A percentile compares a stretch with the other conserved stretches of the same genome.
These are phyloP conservation scores for Arthrobotrys musiformis DNA, from an alignment of 2,329 filamentous ascomycete genomes.

Conservation along the genomic window DNA sequence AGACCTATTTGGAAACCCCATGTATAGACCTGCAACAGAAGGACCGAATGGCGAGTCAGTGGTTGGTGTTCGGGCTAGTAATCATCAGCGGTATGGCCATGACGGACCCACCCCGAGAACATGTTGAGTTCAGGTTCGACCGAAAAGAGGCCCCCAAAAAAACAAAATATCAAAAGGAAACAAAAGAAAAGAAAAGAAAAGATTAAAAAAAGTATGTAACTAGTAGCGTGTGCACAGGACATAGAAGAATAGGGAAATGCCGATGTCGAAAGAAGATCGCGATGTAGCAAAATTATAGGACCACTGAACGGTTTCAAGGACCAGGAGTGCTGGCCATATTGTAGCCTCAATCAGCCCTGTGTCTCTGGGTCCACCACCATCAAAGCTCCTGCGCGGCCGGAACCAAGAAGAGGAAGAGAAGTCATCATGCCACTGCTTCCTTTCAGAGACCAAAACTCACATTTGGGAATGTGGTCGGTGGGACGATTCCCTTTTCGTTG, in stretches of 20 bases:
- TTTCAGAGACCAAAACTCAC: constrained; percentile 22
- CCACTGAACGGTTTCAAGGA: constrained; percentile 51
- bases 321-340: constrained; percentile 32
- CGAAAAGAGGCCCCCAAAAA: constrained; percentile 1
- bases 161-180: constrained; percentile 2
- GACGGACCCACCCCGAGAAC: constrained; percentile 22
- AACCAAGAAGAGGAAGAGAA: constrained; percentile 30
- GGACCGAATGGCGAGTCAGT: constrained; percentile 47
- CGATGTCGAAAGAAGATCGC: constrained; percentile 55
- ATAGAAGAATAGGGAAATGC: constrained; percentile 34
- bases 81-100: constrained; percentile 22
- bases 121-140: constrained; percentile 10
- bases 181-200: neutral
- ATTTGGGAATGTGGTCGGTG: constrained; percentile 41
- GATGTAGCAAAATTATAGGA: constrained; percentile 56
- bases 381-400: constrained; percentile 39
- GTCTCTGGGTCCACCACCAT: constrained; percentile 41
- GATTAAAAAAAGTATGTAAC: neutral
- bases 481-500: constrained; percentile 39
- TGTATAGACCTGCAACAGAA: constrained; percentile 43
- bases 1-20: constrained; percentile 54
- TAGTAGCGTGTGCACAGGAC: neutral
- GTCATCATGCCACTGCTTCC: constrained; percentile 49
- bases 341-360: constrained; percentile 57
- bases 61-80: constrained; percentile 34